Evolutionary conservation across 2,329 filamentous ascomycete species (phyloP), one percentile per base, ranked within the genome.

Genomic region (Microcyclospora pomicola): DNA sequence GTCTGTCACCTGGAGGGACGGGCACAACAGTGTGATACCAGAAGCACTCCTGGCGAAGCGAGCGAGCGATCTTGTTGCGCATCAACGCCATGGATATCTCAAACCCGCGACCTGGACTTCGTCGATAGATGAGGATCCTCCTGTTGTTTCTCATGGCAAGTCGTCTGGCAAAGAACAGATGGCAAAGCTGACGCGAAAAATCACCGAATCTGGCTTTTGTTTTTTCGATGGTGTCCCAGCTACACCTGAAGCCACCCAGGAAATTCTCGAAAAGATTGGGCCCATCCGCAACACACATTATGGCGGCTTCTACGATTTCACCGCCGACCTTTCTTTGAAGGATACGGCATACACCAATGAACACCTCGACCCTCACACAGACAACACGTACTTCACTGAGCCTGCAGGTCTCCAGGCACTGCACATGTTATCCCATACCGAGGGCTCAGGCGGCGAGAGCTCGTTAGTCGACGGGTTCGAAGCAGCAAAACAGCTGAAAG

Each of bases 301-400:
- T 59, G 88, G 76, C 44, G 77, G 72, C 19, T 82, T 82, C 59
- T 82, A 78, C 66, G 88, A 95, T 60, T 96, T 96, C 59, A 82
- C 83, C 1, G 81, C 87, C 5, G 82, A 95, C 59, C 72, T 95
- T 15, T 80, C 84, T 19, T 80, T 80, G 54, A 87, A 87, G 47
- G 58, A 60, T 36, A 61, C 58, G 13, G 58, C 58, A 3, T 98
- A 96, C 63, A 95, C 88, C 2, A 85, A 81, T 50, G 69, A 91
- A 36, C 77, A 78, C 1, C 72, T 98, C 2, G 75, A 77, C 14
- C 80, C 82, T 1, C 91, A 98, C 60, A 96, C 88, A 1, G 91
- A 98, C 62, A 96, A 76, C 6, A 94, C 88, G 1, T 96, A 98
- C 61, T 96, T 96, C 63, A 86, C 77, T 15, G 88, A 96, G 45